Percentiles rank a stretch among this genome's conserved stretches.
Conservation (phyloP, 208 protist genomes). For the Trypanosoma lewisi region DNA sequence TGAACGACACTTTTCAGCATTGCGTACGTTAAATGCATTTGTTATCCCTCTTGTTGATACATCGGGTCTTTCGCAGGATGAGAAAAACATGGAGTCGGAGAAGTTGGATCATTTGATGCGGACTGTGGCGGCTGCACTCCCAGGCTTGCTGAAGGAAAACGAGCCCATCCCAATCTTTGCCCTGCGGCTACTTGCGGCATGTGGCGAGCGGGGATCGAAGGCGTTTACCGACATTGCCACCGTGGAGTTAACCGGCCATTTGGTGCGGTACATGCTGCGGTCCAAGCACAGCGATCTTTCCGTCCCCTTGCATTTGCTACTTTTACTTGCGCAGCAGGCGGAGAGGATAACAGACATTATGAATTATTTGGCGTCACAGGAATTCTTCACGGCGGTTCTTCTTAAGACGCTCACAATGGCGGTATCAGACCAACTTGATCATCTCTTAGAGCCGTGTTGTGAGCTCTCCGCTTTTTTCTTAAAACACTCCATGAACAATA, state of each 20-base stretch:
- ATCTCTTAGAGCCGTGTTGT: slow-evolving; percentile 31
- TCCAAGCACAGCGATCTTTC: slow-evolving; percentile 24
- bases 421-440: slow-evolving; percentile 26
- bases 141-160: slow-evolving; percentile 60
- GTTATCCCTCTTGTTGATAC: slow-evolving; percentile 38
- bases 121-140: slow-evolving; percentile 26
- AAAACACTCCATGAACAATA: slow-evolving; percentile 29
- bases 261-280: slow-evolving; percentile 32
- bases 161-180: slow-evolving; percentile 84
- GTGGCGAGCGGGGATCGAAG: slow-evolving; percentile 50
- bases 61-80: slow-evolving; percentile 5
- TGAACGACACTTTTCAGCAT: slow-evolving; percentile 58
- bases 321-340: slow-evolving; percentile 25
- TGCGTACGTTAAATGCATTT: slow-evolving; percentile 73
- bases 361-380: slow-evolving; percentile 35
- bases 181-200: slow-evolving; percentile 75
- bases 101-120: slow-evolving; percentile 36
- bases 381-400: slow-evolving; percentile 45
- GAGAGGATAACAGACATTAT: slow-evolving; percentile 26
- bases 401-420: slow-evolving; percentile 40
- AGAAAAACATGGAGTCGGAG: slow-evolving; percentile 19
- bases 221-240: slow-evolving; percentile 36
- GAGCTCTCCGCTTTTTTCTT: slow-evolving; percentile 40
- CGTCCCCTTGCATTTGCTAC: slow-evolving; percentile 24
- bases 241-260: slow-evolving; percentile 21